Percentiles rank a stretch among this genome's conserved stretches.
These are phyloP conservation scores for Aspergillus fumigatus DNA, from an alignment of 2,329 filamentous ascomycete genomes.

Conservation along the genomic window DNA sequence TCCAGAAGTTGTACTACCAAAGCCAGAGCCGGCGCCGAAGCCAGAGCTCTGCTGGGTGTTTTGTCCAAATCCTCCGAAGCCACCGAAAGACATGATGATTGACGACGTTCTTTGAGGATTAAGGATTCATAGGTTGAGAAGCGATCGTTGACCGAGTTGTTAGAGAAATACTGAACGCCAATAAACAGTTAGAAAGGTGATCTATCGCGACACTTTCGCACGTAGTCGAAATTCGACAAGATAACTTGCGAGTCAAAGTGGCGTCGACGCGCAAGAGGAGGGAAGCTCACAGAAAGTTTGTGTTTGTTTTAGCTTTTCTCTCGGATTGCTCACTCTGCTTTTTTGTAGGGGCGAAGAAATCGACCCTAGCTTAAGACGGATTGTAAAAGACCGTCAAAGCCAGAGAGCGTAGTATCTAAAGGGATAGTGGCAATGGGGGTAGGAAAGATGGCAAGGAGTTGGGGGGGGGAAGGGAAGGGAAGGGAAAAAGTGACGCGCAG, in stretches of 20 bases:
- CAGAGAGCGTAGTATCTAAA: conserved; percentile 1
- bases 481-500: conserved; percentile 12
- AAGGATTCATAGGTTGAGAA: conserved; percentile 28
- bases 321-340: not conserved
- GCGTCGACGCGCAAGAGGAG: not conserved
- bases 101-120: conserved; percentile 18
- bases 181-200: not conserved
- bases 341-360: not conserved
- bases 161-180: not conserved
- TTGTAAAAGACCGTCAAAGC: conserved; percentile 8
- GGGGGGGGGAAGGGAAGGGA: conserved; percentile 7
- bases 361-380: not conserved
- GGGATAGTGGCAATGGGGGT: not conserved
- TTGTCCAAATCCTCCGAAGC: conserved; percentile 57
- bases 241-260: not conserved
- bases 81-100: conserved; percentile 36
- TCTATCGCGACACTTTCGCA: not conserved
- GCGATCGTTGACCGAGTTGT: conserved; percentile 3
- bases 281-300: not conserved
- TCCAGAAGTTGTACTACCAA: conserved; percentile 30
- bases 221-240: not conserved
- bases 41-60: conserved; percentile 47
- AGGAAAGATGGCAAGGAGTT: conserved; percentile 4
- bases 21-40: conserved; percentile 36
- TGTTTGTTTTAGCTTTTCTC: not conserved